Evolutionary conservation across 208 protist genomes (phyloP).

Genomic region (Acanthamoeba royreba): DNA sequence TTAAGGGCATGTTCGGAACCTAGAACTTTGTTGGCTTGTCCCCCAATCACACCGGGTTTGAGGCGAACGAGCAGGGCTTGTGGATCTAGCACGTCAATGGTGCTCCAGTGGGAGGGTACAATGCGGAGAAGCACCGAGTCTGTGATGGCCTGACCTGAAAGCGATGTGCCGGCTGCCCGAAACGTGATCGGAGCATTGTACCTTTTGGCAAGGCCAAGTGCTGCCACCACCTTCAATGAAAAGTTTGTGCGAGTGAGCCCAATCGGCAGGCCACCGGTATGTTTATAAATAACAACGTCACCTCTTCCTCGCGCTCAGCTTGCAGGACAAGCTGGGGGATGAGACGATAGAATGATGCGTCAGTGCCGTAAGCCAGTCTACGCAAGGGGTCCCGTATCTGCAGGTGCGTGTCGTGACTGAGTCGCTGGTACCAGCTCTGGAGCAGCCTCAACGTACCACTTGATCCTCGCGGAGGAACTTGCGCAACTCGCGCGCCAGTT

Average conservation of each 20-base stretch:
- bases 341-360: slow-evolving; percentile 20
- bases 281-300: slow-evolving; percentile 43
- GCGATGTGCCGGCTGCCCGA: slow-evolving; percentile 67
- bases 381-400: not conserved
- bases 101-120: slow-evolving; percentile 51
- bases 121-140: slow-evolving; percentile 69
- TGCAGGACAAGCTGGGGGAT: slow-evolving; percentile 2
- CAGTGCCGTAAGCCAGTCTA: slow-evolving; percentile 1
- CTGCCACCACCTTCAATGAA: slow-evolving; percentile 47
- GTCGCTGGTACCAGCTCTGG: no score
- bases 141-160: slow-evolving; percentile 70
- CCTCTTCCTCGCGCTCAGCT: not conserved
- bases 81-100: slow-evolving; percentile 25
- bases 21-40: slow-evolving; percentile 67
- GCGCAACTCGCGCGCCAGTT: not conserved
- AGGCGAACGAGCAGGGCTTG: slow-evolving; percentile 51
- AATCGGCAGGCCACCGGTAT: slow-evolving; percentile 61
- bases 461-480: not conserved
- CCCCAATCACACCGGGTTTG: slow-evolving; percentile 65
- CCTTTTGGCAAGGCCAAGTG: slow-evolving; percentile 20
- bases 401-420: no score
- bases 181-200: slow-evolving; percentile 70
- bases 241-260: slow-evolving; percentile 50
- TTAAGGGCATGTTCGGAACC: no score
- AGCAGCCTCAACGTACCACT: not conserved